Evolutionary conservation across 2,329 filamentous ascomycete species (phyloP).

Genomic region (Clarireedia hainanense): DNA sequence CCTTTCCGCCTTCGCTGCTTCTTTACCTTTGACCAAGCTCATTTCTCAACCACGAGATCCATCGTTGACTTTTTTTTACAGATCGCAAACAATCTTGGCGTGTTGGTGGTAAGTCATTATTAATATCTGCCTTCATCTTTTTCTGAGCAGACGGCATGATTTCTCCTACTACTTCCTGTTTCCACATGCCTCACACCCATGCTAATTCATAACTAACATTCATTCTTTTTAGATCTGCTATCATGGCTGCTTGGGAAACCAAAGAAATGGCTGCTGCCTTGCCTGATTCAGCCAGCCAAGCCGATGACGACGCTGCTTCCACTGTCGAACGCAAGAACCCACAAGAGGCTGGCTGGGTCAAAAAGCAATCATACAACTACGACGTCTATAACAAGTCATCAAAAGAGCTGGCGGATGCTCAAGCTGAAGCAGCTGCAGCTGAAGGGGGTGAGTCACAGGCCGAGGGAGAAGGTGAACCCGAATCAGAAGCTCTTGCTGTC

Average conservation of each 20-base stretch:
- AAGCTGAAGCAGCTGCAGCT: conserved; percentile 6
- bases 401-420: conserved; percentile 21
- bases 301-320: conserved; percentile 3
- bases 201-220: background rate
- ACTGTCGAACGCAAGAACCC: conserved; percentile 14
- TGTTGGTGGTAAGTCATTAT: background rate
- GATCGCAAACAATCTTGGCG: background rate
- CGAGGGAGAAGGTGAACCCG: background rate
- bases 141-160: no score
- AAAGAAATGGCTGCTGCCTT: conserved; percentile 30
- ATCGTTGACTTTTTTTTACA: background rate
- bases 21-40: background rate
- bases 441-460: background rate
- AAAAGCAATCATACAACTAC: conserved; percentile 25
- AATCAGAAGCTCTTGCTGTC: conserved; percentile 10
- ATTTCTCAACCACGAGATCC: background rate
- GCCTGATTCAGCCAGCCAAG: conserved; percentile 11
- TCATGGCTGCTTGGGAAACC: conserved; percentile 21
- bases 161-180: no score
- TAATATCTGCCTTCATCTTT: background rate
- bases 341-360: conserved; percentile 28
- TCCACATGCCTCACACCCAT: background rate
- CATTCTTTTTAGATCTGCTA: background rate
- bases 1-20: background rate
- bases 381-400: conserved; percentile 23